Evolutionary conservation across 192 early-diverging fungal species (phyloP), one percentile per base, ranked within the genome.

Genomic region (Dimargaris verticillata): DNA sequence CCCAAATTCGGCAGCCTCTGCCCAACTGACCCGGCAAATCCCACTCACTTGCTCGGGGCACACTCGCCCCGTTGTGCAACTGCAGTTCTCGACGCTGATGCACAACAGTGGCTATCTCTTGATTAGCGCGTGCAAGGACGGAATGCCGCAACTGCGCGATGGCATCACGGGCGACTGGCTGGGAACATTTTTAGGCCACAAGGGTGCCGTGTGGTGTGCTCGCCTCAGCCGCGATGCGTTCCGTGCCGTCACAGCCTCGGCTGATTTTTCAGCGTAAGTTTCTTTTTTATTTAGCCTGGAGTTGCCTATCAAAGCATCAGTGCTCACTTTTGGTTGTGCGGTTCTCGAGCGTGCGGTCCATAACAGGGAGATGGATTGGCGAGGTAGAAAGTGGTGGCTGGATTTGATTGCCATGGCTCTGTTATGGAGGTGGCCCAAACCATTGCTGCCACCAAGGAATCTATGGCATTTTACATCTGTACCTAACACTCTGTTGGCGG

Each of bases 81-180:
- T 93, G 48, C 79, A 75, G 53, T 93, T 93, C 63, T 91, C 88
- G 6, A 70, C 78, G 45, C 76, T 86, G 61, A 82, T 78, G 44
- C 63, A 77, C 13, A 86, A 84, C 63, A 87, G 83, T 64, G 67
- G 68, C 48, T 93, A 84, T 66, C 80, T 84, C 69, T 76, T 93
- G 52, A 89, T 93, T 57, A 85, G 82, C 60, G 88, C 91, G 26
- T 93, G 91, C 78, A 93, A 93, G 81, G 90, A 91, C 67, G 81
- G 85, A 29, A 87, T 86, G 66, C 89, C 91, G 5, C 90, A 91
- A 74, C 69, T 93, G 65, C 77, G 89, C 61, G 80, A 88, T 63
- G 91, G 91, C 11, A 77, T 80, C 44, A 93, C 91, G 2, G 91
- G 91, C 53, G 91, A 93, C 70, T 93, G 91, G 91, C 87, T 93